Conservation (phyloP, 352 stramenopile species). For the Thraustotheca clavata region DNA sequence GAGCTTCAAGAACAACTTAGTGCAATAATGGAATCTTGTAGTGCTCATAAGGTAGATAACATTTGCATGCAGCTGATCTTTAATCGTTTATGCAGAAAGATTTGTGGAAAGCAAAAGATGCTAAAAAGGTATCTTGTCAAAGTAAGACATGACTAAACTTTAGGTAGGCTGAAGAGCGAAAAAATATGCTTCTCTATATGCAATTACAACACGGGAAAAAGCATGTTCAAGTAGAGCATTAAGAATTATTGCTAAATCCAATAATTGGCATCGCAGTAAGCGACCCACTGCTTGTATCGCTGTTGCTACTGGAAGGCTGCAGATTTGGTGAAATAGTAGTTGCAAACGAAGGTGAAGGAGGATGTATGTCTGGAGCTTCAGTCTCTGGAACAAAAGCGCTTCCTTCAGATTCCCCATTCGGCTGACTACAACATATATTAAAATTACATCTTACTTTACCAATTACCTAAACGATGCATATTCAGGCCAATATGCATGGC, state of each 20-base stretch:
- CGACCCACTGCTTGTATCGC: background rate
- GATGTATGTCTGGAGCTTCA: background rate
- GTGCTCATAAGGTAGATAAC: conserved; percentile 40
- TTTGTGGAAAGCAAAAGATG: conserved; percentile 49
- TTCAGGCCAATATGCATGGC: background rate
- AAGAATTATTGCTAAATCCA: no score
- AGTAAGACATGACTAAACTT: background rate
- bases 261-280: background rate
- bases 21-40: conserved; percentile 40
- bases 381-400: background rate
- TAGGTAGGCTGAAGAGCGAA: conserved; percentile 31
- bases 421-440: background rate
- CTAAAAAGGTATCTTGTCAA: conserved; percentile 42
- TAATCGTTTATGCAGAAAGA: conserved; percentile 29
- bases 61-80: background rate
- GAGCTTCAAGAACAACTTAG: conserved; percentile 59
- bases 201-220: conserved; percentile 54
- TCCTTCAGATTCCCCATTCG: background rate
- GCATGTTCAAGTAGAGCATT: no score
- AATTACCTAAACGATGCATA: background rate
- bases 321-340: background rate
- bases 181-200: conserved; percentile 70
- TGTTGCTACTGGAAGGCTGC: background rate
- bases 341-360: background rate
- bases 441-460: background rate